phyloP scores from a whole-genome alignment of 78 protist genomes.

The Tieghemostelium lacteum region DNA sequence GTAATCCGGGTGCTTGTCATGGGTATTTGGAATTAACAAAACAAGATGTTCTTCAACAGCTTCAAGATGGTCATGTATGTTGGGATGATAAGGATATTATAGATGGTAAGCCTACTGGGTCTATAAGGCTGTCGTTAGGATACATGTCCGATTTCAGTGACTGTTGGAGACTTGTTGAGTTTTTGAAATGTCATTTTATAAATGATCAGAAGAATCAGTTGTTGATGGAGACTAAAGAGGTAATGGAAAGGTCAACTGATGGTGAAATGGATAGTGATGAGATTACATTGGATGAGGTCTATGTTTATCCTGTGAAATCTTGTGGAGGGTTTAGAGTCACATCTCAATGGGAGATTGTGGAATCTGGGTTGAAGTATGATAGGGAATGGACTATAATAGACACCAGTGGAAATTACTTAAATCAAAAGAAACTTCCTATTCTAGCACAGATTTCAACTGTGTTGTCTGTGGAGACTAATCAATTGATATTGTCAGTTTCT shows the following conservation, averaged over 20 bases:
- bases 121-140: conserved; percentile 86
- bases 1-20: conserved; percentile 96
- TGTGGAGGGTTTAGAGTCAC: conserved; percentile 64
- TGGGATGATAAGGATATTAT: conserved; percentile 88
- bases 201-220: conserved; percentile 1
- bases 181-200: conserved; percentile 26
- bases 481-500: conserved; percentile 38
- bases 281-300: conserved; percentile 39
- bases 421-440: conserved; percentile 58
- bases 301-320: conserved; percentile 86
- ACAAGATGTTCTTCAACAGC: conserved; percentile 59
- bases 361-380: conserved; percentile 66
- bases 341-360: conserved; percentile 68
- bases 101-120: conserved; percentile 87
- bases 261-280: background rate
- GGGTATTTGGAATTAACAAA: conserved; percentile 37
- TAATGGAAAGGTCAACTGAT: background rate
- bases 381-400: conserved; percentile 89
- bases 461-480: conserved; percentile 22
- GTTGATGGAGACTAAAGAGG: background rate
- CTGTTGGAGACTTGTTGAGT: conserved; percentile 14
- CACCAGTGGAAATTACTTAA: conserved; percentile 55
- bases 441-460: conserved; percentile 38
- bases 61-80: conserved; percentile 86
- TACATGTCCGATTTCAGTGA: conserved; percentile 62